Evolutionary conservation across 768 basidiomycete species (phyloP), one percentile per base, ranked within the genome.

Genomic region (Hygrophorus pudorinus): DNA sequence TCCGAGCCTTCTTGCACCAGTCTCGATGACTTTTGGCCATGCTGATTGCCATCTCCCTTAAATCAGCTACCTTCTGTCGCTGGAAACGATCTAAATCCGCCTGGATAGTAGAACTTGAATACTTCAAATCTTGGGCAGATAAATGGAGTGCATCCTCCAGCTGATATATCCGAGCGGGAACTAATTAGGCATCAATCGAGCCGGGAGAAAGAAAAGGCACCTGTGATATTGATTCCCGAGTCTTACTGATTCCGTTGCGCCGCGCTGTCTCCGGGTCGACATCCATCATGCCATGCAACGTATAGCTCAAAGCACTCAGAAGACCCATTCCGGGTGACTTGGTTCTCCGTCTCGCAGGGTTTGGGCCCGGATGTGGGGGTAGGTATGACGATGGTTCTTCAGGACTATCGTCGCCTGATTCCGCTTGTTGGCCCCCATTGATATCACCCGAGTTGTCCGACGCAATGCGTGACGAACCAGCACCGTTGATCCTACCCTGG

Each of bases 21-120:
- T 98, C 96, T 40, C 85, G 76, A 61, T 99, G 96, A 43, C 81
- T 85, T 54, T 76, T 73, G 0, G 91, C 87, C 75, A 98, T 83
- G 53, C 76, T 78, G 48, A 98, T 87, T 31, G 84, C 68, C 92
- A 99, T 92, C 60, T 94, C 89, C 30, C 92, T 70, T 52, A 98
- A 53, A 66, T 99, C 96, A 5, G 91, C 90, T 2, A 99, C 96
- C 60, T 99, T 99, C 68, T 98, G 96, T 17, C 96, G 78, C 60
- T 99, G 96, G 65, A 99, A 99, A 40, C 96, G 78, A 65, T 99
- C 96, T 51, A 99, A 68, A 65, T 99, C 96, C 12, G 90, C 89
- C 61, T 99, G 96, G 42, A 99, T 92, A 16, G 93, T 97, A 35
- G 84, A 86, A 53, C 87, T 91, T 0, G 94, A 87, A 62, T 94